phyloP scores from a whole-genome alignment of 1,284 basidiomycete genomes.

The Naganishia sp. region DNA sequence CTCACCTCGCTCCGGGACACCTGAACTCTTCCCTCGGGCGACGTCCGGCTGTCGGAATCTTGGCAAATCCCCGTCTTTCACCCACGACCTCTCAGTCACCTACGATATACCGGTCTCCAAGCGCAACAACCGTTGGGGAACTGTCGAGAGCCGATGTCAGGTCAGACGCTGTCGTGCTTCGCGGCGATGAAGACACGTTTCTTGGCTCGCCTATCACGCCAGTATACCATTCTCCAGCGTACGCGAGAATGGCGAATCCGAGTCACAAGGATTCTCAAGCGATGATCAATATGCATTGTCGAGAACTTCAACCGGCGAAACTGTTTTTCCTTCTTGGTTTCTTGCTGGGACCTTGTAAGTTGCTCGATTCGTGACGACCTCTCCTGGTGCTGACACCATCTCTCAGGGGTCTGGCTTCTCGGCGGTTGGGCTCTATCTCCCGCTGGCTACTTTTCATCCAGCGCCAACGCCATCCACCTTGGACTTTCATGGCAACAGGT shows the following conservation, averaged over 20 bases:
- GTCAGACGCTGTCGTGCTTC: neutral
- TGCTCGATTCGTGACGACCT: neutral
- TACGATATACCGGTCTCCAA: neutral
- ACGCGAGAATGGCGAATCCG: neutral
- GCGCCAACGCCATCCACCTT: slow-evolving; percentile 16
- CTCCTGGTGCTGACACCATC: neutral
- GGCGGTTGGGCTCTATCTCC: slow-evolving; percentile 36
- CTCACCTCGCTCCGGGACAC: neutral
- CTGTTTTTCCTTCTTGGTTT: slow-evolving; percentile 35
- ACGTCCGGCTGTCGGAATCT: slow-evolving; percentile 26
- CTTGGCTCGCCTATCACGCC: neutral
- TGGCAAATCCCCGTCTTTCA: slow-evolving; percentile 2
- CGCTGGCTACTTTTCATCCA: slow-evolving; percentile 26
- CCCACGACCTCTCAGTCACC: slow-evolving; percentile 5
- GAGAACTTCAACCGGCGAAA: slow-evolving; percentile 31
- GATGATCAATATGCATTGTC: slow-evolving; percentile 27
- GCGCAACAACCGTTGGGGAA: neutral
- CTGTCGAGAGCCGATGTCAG: neutral
- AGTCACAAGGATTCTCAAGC: neutral
- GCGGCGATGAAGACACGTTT: slow-evolving; percentile 2
- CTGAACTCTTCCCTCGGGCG: slow-evolving; percentile 14
- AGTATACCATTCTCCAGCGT: neutral
- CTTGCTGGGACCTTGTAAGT: slow-evolving; percentile 36
- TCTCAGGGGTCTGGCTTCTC: slow-evolving; percentile 34
- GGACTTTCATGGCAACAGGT: slow-evolving; percentile 28